Evolutionary conservation across 371 early-diverging fungal species (phyloP), one percentile per base, ranked within the genome.

Genomic region (Lichtheimia ornata): DNA sequence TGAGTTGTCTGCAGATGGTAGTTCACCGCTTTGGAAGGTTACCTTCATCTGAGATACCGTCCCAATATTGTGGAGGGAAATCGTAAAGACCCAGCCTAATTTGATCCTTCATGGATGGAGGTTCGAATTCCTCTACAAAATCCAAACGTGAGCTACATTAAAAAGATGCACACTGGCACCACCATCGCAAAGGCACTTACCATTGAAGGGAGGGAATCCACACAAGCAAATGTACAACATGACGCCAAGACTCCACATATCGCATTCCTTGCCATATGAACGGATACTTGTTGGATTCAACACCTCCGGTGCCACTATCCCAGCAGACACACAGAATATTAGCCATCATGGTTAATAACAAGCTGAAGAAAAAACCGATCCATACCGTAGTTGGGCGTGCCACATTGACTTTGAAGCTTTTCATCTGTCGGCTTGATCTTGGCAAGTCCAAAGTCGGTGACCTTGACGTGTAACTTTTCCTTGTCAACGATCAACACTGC

Each of bases 241-340:
- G 0, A 99, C 99, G 14, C 99, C 99, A 15, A 98, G 76, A 51
- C 97, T 95, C 99, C 99, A 99, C 74, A 98, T 81, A 66, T 99
- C 99, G 18, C 98, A 95, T 60, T 89, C 87, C 28, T 87, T 86
- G 40, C 89, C 90, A 71, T 97, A 96, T 2, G 89, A 83, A 41
- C 89, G 84, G 12, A 81, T 65, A 51, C 73, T 76, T 1, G 70
- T 64, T n/a, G 82, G 78, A 27, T 72, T 75, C 60, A 99, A 73
- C 1, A 99, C 89, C 72, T 99, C 99, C 2, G 99, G 99, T 0
- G 99, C 93, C 18, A 91, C 91, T 86, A 61, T 20, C 17, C 11
- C 13, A 15, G 22, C 13, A 15, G 22, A 22, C 2, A 22, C 22
- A 22, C 25, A 52, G 2, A 45, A 42, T 7, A 22, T 24, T 40